These are phyloP conservation scores for Cornus kousa DNA, from an alignment of 148 eudicot genomes.

Conservation along the genomic window DNA sequence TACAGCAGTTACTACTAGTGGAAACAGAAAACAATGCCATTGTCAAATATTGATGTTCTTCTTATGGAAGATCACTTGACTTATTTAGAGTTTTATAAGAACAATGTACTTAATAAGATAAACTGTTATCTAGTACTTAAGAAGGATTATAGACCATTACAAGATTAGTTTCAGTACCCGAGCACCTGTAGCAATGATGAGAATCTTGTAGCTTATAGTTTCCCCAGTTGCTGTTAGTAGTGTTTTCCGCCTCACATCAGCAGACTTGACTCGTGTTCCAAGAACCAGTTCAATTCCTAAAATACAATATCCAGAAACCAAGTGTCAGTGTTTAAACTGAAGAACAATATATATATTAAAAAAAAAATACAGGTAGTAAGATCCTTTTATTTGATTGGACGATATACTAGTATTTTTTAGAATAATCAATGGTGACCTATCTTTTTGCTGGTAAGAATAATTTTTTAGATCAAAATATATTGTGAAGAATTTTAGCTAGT, in stretches of 20 bases:
- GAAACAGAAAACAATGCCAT: background rate
- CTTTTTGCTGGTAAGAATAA: background rate
- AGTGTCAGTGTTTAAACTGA: slow-evolving; percentile 4
- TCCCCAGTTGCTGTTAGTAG: slow-evolving; percentile 86
- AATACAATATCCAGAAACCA: slow-evolving; percentile 9
- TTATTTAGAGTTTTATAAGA: background rate
- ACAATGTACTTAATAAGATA: background rate
- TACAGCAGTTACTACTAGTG: background rate
- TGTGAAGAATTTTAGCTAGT: background rate
- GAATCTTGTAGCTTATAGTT: slow-evolving; percentile 89
- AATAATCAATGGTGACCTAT: background rate
- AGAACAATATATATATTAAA: slow-evolving; percentile 1
- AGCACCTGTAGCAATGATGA: slow-evolving; percentile 98
- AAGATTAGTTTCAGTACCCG: slow-evolving; percentile 68
- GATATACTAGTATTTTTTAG: background rate
- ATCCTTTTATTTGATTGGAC: background rate
- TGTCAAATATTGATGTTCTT: background rate
- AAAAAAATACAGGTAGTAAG: background rate
- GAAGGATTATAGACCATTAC: slow-evolving; percentile 6
- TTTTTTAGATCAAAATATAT: background rate
- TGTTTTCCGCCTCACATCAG: slow-evolving; percentile 91
- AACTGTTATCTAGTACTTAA: slow-evolving; percentile 1
- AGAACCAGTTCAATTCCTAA: slow-evolving; percentile 95
- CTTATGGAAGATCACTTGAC: background rate
- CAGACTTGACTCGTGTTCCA: slow-evolving; percentile 85